These are phyloP conservation scores for Isatis tinctoria DNA, from an alignment of 345 rosid genomes.

Conservation along the genomic window DNA sequence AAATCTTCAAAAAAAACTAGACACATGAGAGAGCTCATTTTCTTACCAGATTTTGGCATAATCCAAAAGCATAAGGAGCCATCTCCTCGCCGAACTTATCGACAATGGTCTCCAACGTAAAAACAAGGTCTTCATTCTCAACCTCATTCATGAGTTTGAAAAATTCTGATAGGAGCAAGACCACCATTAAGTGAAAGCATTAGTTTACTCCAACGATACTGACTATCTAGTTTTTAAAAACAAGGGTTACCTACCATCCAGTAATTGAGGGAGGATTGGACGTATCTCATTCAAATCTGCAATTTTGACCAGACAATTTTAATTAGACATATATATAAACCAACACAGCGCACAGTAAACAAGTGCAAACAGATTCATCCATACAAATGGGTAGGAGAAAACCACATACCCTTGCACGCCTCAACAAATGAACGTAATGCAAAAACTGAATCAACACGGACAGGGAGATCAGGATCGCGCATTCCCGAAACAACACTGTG, in stretches of 20 bases:
- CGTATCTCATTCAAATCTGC: conserved; percentile 92
- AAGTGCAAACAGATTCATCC: conserved; percentile 7
- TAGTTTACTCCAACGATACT: background rate
- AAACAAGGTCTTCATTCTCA: conserved; percentile 92
- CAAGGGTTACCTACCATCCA: conserved; percentile 61
- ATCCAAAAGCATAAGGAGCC: conserved; percentile 92
- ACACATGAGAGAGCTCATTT: conserved; percentile 3
- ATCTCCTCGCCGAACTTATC: conserved; percentile 98
- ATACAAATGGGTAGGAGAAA: conserved; percentile 10
- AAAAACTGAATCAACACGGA: conserved; percentile 94
- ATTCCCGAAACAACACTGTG: conserved; percentile 81
- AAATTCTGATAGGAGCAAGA: conserved; percentile 50
- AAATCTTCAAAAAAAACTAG: conserved; percentile 2
- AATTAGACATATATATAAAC: conserved; percentile 6
- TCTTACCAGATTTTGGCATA: conserved; percentile 93
- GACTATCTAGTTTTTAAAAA: conserved; percentile 13
- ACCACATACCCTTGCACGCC: conserved; percentile 67
- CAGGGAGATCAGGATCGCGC: conserved; percentile 94
- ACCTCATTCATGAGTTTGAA: conserved; percentile 97
- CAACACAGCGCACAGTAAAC: background rate
- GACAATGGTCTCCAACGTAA: conserved; percentile 85
- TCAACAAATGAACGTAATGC: conserved; percentile 89
- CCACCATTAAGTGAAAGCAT: background rate
- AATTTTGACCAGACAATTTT: conserved; percentile 2
- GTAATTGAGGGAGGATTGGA: conserved; percentile 87